Evolutionary conservation across 805 yeast genomes (phyloP), one percentile per base, ranked within the genome.

Genomic region (Zygosaccharomyces bisporus): DNA sequence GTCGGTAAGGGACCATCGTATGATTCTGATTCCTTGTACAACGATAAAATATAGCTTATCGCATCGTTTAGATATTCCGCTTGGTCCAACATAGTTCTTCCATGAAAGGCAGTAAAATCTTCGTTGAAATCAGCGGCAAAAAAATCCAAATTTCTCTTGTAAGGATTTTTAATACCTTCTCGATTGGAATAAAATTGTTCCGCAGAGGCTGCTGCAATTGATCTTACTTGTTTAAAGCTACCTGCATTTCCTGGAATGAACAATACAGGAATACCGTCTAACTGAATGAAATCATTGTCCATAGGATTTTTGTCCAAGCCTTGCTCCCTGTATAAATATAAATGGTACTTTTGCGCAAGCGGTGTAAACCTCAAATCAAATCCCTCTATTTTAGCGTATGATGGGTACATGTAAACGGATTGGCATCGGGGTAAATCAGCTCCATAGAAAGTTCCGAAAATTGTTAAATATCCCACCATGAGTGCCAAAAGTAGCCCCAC

Each of bases 181-280:
- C 47, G 37, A 29, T 24, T 25, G 3, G 74, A 74, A 51, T 69
- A 74, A 53, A 70, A 82, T 3, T 76, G 54, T 33, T 73, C 72
- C 1, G 96, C 75, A 18, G 86, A 70, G 52, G 83, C 84, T 1
- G 97, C 81, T 0, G 97, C 98, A n/a, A 91, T 76, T 1, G 96
- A 86, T 41, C 99, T 71, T 7, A 79, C 95, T 64, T 93, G 99
- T 52, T 80, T 77, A 63, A 79, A 89, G 45, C 95, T 83, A 1
- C 99, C 99, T 0, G 99, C 99, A 60, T 95, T 93, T 0, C 99
- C 99, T 0, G 99, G 99, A 32, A 95, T 84, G 63, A 93, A 93
- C 12, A 93, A 68, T 1, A 88, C 89, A 0, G 99, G 99, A 1
- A 86, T 75, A 0, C 98, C 98, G 43, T 71, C 73, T 14, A 76